Evolutionary conservation across 2,329 filamentous ascomycete species (phyloP), one percentile per base, ranked within the genome.

Genomic region (Fusarium continuum): DNA sequence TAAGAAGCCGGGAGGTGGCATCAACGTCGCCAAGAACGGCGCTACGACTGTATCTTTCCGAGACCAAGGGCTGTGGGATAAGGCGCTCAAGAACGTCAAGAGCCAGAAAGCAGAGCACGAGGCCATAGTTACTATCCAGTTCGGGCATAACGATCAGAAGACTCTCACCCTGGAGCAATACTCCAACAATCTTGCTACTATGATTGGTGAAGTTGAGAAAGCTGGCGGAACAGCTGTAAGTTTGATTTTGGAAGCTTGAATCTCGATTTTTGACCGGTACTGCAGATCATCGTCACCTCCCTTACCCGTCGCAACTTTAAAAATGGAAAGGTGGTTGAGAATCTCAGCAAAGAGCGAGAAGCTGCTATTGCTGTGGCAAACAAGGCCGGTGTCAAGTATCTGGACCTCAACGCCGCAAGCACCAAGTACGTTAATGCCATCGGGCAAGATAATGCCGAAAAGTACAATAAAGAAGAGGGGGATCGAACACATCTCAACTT

Each of bases 381-480:
- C 0, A 19, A 47, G 2, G 31, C 55, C 5, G 48, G 56, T 0
- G 14, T 61, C 0, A 32, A 48, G 6, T 61, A 48, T 4, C 0
- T 60, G 0, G 56, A 60, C 13, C 55, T 60, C 0, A 60, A 60
- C 2, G 22, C 55, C 0, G 56, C 47, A 1, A 60, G 56, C 2
- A 61, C 56, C n/a, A 55, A 55, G 11, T 60, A 60, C 0, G 48
- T 61, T 2, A 60, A 60, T 2, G 40, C 47, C 1, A 61, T 60
- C 2, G 55, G 55, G 0, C 56, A 60, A 1, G 56, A 61, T 1
- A 39, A 61, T 13, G 56, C 55, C 1, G 55, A 60, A 0, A 60
- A 26, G 14, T 60, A 60, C 17, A 60, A 60, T 2, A 48, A 61
- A 14, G n/a, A 48, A 0, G 56, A 61, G 2, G 56, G 56, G 10